Percentiles rank a stretch among this genome's conserved stretches.
These are phyloP conservation scores for Halteria grandinella DNA, from an alignment of 73 alveolate genomes.

Conservation along the genomic window DNA sequence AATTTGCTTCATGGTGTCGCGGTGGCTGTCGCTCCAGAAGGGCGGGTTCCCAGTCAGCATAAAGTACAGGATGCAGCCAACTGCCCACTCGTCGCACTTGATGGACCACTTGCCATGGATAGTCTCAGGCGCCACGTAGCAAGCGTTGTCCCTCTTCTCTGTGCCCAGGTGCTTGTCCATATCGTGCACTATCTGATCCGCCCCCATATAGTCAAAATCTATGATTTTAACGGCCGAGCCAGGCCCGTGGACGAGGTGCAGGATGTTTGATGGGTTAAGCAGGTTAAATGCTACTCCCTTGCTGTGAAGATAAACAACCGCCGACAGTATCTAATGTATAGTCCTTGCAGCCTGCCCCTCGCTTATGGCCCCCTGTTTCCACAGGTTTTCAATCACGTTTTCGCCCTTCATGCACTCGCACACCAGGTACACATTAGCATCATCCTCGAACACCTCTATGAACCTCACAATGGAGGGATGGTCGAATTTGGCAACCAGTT, in stretches of 20 bases:
- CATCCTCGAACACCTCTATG: constrained; percentile 61
- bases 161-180: constrained; percentile 22
- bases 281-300: constrained; percentile 43
- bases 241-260: constrained; percentile 19
- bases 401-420: constrained; percentile 39
- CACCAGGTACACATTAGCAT: constrained; percentile 50
- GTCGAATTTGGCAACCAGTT: constrained; percentile 12
- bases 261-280: constrained; percentile 21
- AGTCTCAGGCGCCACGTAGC: constrained; percentile 82
- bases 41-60: constrained; percentile 78
- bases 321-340: constrained; percentile 1
- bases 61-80: constrained; percentile 74
- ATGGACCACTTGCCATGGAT: constrained; percentile 56
- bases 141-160: constrained; percentile 18
- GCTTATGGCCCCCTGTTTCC: constrained; percentile 1
- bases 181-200: constrained; percentile 14
- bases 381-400: constrained; percentile 20
- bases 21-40: constrained; percentile 53
- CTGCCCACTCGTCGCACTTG: constrained; percentile 72
- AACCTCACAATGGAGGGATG: constrained; percentile 62
- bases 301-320: constrained; percentile 11
- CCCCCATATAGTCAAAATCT: constrained; percentile 24
- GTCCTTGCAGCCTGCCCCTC: constrained; percentile 35
- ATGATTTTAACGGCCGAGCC: constrained; percentile 22
- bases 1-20: constrained; percentile 7